Evolutionary conservation across 179 eudicot species (phyloP), one percentile per base, ranked within the genome.

Genomic region (Nepenthes alata): DNA sequence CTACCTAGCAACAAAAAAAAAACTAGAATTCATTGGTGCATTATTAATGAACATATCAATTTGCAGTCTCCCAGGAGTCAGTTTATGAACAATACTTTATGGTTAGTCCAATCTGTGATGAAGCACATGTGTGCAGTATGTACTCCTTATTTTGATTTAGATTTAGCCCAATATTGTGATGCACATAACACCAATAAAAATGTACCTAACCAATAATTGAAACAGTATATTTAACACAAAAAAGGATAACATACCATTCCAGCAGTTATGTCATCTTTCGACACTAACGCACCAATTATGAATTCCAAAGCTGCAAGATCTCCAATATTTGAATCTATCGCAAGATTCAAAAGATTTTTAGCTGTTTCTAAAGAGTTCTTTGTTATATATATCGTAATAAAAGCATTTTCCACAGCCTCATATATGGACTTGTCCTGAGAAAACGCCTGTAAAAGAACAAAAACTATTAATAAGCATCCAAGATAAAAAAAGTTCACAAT

Each of bases 401-500:
- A 91, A 64, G 98, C 98, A 83, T 85, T 85, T 75, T 91, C 98
- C 60, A 91, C 95, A 61, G 98, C 98, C 70, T 91, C 96, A 67
- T 74, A 83, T 68, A 91, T 84, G 53, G 95, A 78, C 70, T 89
- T 91, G 68, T 91, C 98, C 72, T 89, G 96, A 53, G 98, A 91
- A 73, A 91, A 91, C 16, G 84, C 95, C 98, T 91, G 72, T 49
- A 67, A 47, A 67, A 60, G 47, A 15, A 53, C 47, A 56, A 68
- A 51, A n/a, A 25, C 34, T 35, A 55, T 54, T 25, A 25, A 25
- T 25, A 25, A 25, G 25, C 25, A 25, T 25, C 25, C 25, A 25
- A 25, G 8, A 41, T 41, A 7, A 41, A 4, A 41, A 41, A 41
- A 7, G 5, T 41, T 41, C 45, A 41, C 5, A 41, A 41, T 41